Percentiles rank a stretch among this genome's conserved stretches.
These are phyloP conservation scores for Arthroderma sp. DNA, from an alignment of 2,329 filamentous ascomycete genomes.

Conservation along the genomic window DNA sequence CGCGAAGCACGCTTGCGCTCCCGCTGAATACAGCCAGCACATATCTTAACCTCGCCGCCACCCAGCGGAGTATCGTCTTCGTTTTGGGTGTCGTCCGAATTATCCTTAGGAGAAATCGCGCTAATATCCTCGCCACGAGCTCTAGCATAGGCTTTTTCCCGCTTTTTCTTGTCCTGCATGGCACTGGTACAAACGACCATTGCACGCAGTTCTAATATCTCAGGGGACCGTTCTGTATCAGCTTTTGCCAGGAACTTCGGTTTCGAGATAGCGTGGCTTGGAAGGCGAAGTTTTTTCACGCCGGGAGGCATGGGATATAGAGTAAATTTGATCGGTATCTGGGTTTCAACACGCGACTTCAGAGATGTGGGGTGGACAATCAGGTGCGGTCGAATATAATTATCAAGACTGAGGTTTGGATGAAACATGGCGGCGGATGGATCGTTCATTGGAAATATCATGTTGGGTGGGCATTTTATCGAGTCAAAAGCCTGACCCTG, in stretches of 20 bases:
- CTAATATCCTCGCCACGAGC: conserved; percentile 34
- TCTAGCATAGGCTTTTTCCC: conserved; percentile 52
- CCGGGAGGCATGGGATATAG: conserved; percentile 62
- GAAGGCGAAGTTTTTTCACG: conserved; percentile 70
- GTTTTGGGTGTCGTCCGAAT: conserved; percentile 39
- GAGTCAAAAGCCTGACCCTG: conserved; percentile 27
- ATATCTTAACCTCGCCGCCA: conserved; percentile 89
- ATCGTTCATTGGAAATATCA: conserved; percentile 11
- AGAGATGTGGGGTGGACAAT: conserved; percentile 53
- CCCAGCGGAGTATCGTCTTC: conserved; percentile 64
- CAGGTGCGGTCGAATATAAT: conserved; percentile 31
- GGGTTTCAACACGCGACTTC: conserved; percentile 91
- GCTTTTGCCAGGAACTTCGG: conserved; percentile 76
- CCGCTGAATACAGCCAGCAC: conserved; percentile 75
- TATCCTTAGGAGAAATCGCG: conserved; percentile 26
- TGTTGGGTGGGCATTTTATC: conserved; percentile 8
- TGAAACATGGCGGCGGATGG: conserved; percentile 18
- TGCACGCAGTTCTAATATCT: conserved; percentile 66
- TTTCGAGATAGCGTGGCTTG: conserved; percentile 84
- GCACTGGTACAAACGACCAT: conserved; percentile 85
- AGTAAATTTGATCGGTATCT: conserved; percentile 77
- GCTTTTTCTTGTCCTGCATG: conserved; percentile 59
- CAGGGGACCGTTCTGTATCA: conserved; percentile 45
- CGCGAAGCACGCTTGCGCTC: conserved; percentile 82
- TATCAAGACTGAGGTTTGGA: conserved; percentile 18